Conservation (phyloP, 441 rosid genomes). For the Populus tomentosa region DNA sequence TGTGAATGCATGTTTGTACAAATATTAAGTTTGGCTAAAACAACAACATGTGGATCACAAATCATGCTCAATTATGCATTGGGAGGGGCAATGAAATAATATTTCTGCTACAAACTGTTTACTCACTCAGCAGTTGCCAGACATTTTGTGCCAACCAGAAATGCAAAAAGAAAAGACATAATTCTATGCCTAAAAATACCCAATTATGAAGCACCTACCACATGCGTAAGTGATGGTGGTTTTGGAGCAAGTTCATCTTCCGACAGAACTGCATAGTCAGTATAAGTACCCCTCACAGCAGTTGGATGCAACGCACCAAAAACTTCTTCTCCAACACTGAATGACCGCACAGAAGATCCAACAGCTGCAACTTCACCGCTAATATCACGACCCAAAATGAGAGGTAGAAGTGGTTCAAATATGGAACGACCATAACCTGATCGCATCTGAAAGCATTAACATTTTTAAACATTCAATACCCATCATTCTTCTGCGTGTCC, state of each 20-base stretch:
- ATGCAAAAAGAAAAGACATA: constrained; percentile 1
- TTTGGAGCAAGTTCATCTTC: constrained; percentile 74
- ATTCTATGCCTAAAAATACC: constrained; percentile 1
- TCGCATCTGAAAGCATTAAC: constrained; percentile 60
- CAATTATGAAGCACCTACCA: constrained; percentile 34
- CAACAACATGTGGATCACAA: not conserved
- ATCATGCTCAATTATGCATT: not conserved
- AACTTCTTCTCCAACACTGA: constrained; percentile 78
- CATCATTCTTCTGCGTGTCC: not conserved
- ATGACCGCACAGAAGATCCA: constrained; percentile 58
- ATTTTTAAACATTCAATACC: constrained; percentile 8
- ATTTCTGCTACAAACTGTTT: too few relatives aligned
- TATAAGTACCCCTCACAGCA: constrained; percentile 87
- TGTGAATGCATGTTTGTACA: not conserved
- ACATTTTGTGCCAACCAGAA: not conserved
- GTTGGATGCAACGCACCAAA: constrained; percentile 98
- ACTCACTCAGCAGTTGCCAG: not conserved
- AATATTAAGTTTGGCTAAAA: not conserved
- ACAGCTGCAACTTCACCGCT: constrained; percentile 91
- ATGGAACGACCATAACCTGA: constrained; percentile 96
- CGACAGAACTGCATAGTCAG: constrained; percentile 77
- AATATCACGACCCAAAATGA: constrained; percentile 87
- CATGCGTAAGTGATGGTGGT: constrained; percentile 73
- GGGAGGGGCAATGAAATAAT: not conserved
- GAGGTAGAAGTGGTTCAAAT: constrained; percentile 77